Evolutionary conservation across 1,139 yeast species (phyloP).

Genomic region (Hansenula anomala): DNA sequence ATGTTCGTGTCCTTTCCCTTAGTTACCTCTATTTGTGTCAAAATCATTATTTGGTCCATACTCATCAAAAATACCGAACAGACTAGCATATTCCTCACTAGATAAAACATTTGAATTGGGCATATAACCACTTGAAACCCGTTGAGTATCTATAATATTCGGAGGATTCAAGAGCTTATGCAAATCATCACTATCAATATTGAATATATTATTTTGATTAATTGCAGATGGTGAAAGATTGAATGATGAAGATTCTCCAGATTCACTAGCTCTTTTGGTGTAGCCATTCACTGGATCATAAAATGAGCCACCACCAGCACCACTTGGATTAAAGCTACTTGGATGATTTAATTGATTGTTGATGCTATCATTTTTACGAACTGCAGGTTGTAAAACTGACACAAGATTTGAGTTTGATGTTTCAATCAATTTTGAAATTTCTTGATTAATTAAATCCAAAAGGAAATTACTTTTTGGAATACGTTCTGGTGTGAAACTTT

Average conservation of each 20-base stretch:
- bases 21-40: too few species aligned
- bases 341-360: background rate
- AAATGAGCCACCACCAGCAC: constrained; percentile 1
- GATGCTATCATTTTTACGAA: background rate
- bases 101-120: constrained; percentile 10
- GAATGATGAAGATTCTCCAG: background rate
- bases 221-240: constrained; percentile 1
- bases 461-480: constrained; percentile 15
- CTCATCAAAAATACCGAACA: constrained; percentile 22
- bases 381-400: constrained; percentile 16
- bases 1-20: too few species aligned
- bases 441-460: constrained; percentile 13
- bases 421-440: constrained; percentile 11
- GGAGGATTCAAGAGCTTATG: background rate
- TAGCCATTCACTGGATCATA: constrained; percentile 2
- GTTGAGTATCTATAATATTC: constrained; percentile 1
- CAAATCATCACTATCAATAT: background rate
- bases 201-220: constrained; percentile 1
- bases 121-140: background rate
- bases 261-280: background rate
- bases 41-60: too few species aligned
- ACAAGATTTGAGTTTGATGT: constrained; percentile 9
- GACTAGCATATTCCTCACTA: constrained; percentile 18
- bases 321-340: background rate
- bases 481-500: constrained; percentile 12